Evolutionary conservation across 1,284 basidiomycete genomes (phyloP), one percentile per base, ranked within the genome.

Genomic region (Sporisorium sorghi): DNA sequence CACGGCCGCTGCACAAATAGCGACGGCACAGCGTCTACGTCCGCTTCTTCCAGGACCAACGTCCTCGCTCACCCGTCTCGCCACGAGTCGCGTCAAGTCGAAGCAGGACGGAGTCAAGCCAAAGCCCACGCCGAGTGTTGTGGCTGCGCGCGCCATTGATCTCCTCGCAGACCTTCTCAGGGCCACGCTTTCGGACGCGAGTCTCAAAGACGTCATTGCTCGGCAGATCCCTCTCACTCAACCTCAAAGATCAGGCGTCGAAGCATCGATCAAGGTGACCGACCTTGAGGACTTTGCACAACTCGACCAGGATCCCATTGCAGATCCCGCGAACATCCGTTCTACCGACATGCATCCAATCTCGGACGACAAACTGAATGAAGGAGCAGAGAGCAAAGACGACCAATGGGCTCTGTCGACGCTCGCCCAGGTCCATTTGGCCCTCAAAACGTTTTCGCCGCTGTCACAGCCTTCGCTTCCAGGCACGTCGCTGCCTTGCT

Each of bases 31-130:
- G 1, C 66, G 72, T 3, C 52, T 74, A 1, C 67, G 72, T 1
- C 67, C 67, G 0, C 49, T 74, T 1, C 30, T 74, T 0, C 72
- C 72, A 2, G 72, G 72, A 7, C 63, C 70, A 46, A 63, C 72
- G 5, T 70, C 67, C 0, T 63, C 67, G 6, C 60, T 74, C 3
- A 74, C 72, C 12, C 66, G 72, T 3, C 44, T 74, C 14, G 52
- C 59, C 10, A 67, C 67, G 11, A 67, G 63, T 43, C 49, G 59
- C 5, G 23, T 57, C 42, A 66, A 67, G 49, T 28, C 53, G 10
- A 61, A 51, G 47, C 46, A 35, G 8, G 58, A 47, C 10, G 35
- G 47, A 5, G 17, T 9, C 0, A 57, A 52, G 42, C 44, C 26
- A 10, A 64, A 46, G 15, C 15, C 52, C 6, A 70, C 66, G 0